Conservation (phyloP, 371 early-diverging fungal genomes). For the Actinomortierella wolfii region DNA sequence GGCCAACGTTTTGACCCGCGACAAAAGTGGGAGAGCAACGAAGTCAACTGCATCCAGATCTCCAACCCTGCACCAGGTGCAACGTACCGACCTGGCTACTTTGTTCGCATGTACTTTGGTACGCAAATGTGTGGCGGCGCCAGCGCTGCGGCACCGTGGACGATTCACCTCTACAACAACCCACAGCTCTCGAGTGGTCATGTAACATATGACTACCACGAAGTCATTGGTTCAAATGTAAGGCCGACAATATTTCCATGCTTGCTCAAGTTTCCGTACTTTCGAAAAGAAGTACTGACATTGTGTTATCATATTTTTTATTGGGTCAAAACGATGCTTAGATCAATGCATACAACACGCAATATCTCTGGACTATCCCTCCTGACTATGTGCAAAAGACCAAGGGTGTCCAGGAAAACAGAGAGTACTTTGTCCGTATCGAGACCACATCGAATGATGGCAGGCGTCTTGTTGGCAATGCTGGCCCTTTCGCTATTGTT, state of each 20-base stretch:
- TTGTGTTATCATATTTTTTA: too few relatives aligned
- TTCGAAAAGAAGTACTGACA: too few relatives aligned
- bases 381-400: slow-evolving; percentile 4
- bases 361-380: slow-evolving; percentile 30
- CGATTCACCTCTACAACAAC: slow-evolving; percentile 35
- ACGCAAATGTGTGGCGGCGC: slow-evolving; percentile 13
- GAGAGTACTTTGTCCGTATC: slow-evolving; percentile 25
- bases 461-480: slow-evolving; percentile 30
- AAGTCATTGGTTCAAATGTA: slow-evolving; percentile 30
- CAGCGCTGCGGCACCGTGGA: slow-evolving; percentile 22
- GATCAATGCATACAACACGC: slow-evolving; percentile 12
- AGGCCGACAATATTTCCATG: neutral
- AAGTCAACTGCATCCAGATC: slow-evolving; percentile 31
- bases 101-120: slow-evolving; percentile 27
- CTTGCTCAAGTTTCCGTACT: too few relatives aligned
- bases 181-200: slow-evolving; percentile 9
- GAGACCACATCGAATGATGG: slow-evolving; percentile 20
- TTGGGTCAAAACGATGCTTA: too few relatives aligned
- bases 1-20: slow-evolving; percentile 13
- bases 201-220: slow-evolving; percentile 26
- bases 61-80: slow-evolving; percentile 23
- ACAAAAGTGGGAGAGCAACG: slow-evolving; percentile 31
- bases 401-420: slow-evolving; percentile 10
- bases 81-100: slow-evolving; percentile 19
- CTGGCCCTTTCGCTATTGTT: slow-evolving; percentile 26